phyloP scores from a whole-genome alignment of 345 rosid species.

The Gossypium anomalum region DNA sequence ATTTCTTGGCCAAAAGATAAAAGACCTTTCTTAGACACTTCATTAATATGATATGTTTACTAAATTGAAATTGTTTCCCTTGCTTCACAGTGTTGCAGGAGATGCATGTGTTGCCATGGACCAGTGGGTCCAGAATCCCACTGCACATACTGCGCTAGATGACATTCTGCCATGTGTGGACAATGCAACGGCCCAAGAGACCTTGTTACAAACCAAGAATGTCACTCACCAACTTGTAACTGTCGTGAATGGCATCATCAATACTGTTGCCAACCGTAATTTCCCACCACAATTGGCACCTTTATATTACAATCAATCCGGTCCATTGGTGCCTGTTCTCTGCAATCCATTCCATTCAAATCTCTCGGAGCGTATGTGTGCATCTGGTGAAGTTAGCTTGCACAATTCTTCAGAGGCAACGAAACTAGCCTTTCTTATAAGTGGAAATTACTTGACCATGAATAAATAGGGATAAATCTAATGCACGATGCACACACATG shows the following conservation, averaged over 20 bases:
- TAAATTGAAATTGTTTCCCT: conserved; percentile 1
- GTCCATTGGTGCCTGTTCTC: conserved; percentile 67
- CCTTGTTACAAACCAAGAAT: conserved; percentile 51
- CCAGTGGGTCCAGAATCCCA: conserved; percentile 82
- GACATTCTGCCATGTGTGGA: conserved; percentile 93
- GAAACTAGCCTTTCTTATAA: not conserved
- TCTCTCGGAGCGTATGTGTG: conserved; percentile 51
- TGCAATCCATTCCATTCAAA: conserved; percentile 80
- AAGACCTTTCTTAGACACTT: not conserved
- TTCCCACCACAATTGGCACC: conserved; percentile 38
- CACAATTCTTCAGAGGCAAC: conserved; percentile 66
- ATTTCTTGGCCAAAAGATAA: not conserved
- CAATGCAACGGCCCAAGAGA: conserved; percentile 84
- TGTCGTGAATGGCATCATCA: conserved; percentile 48
- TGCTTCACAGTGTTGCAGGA: conserved; percentile 55
- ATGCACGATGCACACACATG: too few species aligned
- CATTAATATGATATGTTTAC: not conserved
- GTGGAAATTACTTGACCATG: too few species aligned
- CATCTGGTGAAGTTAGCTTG: conserved; percentile 60
- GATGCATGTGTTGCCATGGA: conserved; percentile 95
- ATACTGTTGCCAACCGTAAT: conserved; percentile 48
- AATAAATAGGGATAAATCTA: too few species aligned
- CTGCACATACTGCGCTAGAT: conserved; percentile 84
- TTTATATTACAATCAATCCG: conserved; percentile 74
- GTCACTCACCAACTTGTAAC: conserved; percentile 54